Base-by-base conservation (phyloP, 2,329 filamentous ascomycete genomes). In the Ophiostoma himal-ulmi region DNA sequence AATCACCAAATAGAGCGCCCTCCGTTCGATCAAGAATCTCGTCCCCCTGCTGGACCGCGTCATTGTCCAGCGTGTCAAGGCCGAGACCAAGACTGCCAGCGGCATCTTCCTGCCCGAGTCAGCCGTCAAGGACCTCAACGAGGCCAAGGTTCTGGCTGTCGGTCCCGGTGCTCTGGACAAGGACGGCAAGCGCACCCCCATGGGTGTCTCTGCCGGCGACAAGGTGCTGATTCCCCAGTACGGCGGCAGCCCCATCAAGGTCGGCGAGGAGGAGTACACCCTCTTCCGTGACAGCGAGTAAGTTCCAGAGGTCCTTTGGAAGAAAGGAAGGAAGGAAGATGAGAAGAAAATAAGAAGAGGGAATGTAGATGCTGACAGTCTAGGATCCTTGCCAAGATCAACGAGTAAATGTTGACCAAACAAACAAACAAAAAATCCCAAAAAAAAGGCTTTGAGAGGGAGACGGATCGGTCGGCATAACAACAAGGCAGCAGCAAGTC, bases 241-340 rank as follows among this genome's bases (percentile, higher is more conserved):
- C 78, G 95, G 95, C 78, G 95, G 95, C 74, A 95, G 91, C 79
- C 91, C 94, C 74, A 89, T 99, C 81, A 98, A 98, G 88, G 92
- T 98, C 76, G 95, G 94, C 76, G 94, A 99, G 77, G 93, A 98
- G 76, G 95, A 99, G 84, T 98, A 88, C 85, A 89, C 91, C 74
- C 89, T 99, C 75, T 99, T 97, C 91, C 88, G 95, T 78, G 95
- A 99, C 83, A 91, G 93, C 85, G 95, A 99, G 94, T 98, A 89
- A 83, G 94, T 91, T 69, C 3, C 10, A 13, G 30, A 5, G 30
- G 57, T 13, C n/a, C 4, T 34, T 48, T 3, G 7, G n/a, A 22
- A 60, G 26, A 36, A 64, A 20, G 7, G 17, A 64, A 54, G 44
- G 17, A 17, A 48, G 13, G 17, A 48, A 1, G 44, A 48, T 13